These are phyloP conservation scores for Talaromyces sp. DNA, from an alignment of 2,329 filamentous ascomycete species.

Conservation along the genomic window DNA sequence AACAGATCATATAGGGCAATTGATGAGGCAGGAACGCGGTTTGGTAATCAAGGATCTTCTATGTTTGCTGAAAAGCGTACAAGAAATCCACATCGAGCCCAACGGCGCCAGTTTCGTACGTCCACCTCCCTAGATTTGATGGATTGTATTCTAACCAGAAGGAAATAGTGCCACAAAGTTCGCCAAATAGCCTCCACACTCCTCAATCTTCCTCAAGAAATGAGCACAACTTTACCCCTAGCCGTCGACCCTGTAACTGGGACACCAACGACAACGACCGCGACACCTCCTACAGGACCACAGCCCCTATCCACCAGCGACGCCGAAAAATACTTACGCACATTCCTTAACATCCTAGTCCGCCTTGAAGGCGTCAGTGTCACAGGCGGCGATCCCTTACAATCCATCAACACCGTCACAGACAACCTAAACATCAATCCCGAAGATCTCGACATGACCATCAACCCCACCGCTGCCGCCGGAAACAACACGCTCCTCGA, in stretches of 20 bases:
- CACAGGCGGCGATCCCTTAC: slow-evolving; percentile 14
- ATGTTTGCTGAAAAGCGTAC: slow-evolving; percentile 70
- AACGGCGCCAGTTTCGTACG: slow-evolving; percentile 63
- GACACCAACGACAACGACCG: not conserved
- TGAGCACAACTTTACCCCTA: slow-evolving; percentile 7
- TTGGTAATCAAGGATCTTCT: slow-evolving; percentile 78
- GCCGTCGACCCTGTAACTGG: not conserved
- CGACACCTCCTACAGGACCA: slow-evolving; percentile 22
- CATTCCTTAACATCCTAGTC: slow-evolving; percentile 71
- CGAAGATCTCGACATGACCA: not conserved
- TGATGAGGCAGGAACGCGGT: slow-evolving; percentile 73
- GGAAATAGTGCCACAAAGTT: slow-evolving; percentile 69
- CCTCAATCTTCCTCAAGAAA: slow-evolving; percentile 58
- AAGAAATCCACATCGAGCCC: slow-evolving; percentile 79
- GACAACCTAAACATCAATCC: slow-evolving; percentile 3
- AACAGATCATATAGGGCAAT: slow-evolving; percentile 53
- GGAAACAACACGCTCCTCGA: not conserved
- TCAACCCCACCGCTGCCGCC: not conserved
- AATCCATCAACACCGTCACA: not conserved
- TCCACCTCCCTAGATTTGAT: slow-evolving; percentile 19
- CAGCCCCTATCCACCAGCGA: slow-evolving; percentile 42
- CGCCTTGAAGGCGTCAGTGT: slow-evolving; percentile 65
- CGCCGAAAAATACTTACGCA: slow-evolving; percentile 67
- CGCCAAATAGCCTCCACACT: slow-evolving; percentile 79
- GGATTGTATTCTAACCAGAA: not conserved